These are phyloP conservation scores for Fusarium citri DNA, from an alignment of 2,329 filamentous ascomycete genomes.

Conservation along the genomic window DNA sequence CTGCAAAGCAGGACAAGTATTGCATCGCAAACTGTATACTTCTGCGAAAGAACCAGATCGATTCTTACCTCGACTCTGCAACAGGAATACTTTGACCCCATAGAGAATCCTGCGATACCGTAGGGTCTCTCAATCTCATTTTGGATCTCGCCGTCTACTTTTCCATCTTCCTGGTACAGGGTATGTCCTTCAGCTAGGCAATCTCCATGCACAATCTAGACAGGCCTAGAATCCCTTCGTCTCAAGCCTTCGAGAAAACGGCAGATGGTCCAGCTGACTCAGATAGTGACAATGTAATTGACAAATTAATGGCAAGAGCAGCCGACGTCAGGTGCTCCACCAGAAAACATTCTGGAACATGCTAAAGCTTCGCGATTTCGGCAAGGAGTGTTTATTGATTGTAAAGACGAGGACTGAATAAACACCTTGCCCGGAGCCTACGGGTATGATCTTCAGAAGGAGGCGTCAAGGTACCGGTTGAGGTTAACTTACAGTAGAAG, in stretches of 20 bases:
- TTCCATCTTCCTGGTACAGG: background rate
- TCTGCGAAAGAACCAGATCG: background rate
- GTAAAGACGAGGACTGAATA: background rate
- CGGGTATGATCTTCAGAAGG: slow-evolving; percentile 11
- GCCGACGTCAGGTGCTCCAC: background rate
- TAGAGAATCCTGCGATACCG: background rate
- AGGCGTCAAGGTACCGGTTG: background rate
- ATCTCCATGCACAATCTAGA: background rate
- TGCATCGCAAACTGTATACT: background rate
- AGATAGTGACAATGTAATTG: background rate
- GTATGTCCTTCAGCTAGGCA: background rate
- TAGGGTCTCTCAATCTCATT: background rate
- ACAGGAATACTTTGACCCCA: background rate
- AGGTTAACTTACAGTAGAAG: slow-evolving; percentile 15
- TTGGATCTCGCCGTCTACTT: background rate
- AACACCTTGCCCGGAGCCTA: background rate
- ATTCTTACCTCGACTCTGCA: background rate
- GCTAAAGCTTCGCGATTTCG: background rate
- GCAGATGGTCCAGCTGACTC: background rate
- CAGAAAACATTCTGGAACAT: background rate
- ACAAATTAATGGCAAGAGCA: background rate
- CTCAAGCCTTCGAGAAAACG: background rate
- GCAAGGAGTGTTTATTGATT: background rate
- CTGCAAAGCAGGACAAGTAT: slow-evolving; percentile 10
- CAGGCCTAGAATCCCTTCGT: background rate